A percentile compares a stretch with the other conserved stretches of the same genome.
phyloP scores from a whole-genome alignment of 1,139 yeast species.

The Citeromyces siamensis region DNA sequence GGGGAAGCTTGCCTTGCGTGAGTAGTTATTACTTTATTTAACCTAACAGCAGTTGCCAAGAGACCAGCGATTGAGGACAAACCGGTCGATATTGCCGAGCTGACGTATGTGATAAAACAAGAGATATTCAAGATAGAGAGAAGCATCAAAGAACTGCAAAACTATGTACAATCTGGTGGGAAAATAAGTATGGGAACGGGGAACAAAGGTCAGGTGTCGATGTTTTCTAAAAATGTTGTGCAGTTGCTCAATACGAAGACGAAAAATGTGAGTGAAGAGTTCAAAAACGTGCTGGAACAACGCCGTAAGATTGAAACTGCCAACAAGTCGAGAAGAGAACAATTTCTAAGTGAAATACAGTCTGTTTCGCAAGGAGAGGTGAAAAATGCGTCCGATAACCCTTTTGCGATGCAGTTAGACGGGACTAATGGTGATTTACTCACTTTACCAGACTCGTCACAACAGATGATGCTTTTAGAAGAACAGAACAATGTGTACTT shows the following conservation, averaged over 20 bases:
- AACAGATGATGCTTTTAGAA: constrained; percentile 67
- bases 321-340: constrained; percentile 74
- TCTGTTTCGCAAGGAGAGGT: constrained; percentile 16
- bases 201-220: constrained; percentile 46
- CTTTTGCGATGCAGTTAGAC: constrained; percentile 20
- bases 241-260: constrained; percentile 78
- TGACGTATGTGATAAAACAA: constrained; percentile 87
- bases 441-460: constrained; percentile 22
- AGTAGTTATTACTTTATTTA: constrained; percentile 5
- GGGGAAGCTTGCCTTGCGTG: constrained; percentile 54
- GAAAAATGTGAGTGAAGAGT: constrained; percentile 86
- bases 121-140: constrained; percentile 83
- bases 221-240: constrained; percentile 79
- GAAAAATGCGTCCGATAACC: constrained; percentile 23
- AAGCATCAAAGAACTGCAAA: constrained; percentile 53
- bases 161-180: constrained; percentile 22
- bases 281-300: constrained; percentile 75
- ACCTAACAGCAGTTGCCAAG: constrained; percentile 16
- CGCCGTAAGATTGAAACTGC: constrained; percentile 80
- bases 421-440: constrained; percentile 7
- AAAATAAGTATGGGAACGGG: constrained; percentile 21
- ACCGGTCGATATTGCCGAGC: constrained; percentile 87
- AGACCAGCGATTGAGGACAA: constrained; percentile 93
- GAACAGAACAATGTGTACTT: constrained; percentile 59
- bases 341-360: constrained; percentile 33